phyloP scores from a whole-genome alignment of 495 filamentous ascomycete species.

The Penicillium angulare region DNA sequence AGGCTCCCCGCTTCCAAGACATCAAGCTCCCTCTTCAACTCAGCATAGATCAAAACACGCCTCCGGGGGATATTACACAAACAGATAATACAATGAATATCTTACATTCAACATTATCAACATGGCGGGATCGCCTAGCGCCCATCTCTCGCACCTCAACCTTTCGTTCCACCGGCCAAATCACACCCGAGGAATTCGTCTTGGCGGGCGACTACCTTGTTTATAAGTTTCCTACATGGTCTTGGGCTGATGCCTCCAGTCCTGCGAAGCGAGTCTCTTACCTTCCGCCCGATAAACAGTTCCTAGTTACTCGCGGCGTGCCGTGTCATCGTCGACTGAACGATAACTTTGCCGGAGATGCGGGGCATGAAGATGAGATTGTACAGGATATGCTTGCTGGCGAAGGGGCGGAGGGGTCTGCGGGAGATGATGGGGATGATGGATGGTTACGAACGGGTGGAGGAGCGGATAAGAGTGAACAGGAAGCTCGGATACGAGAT shows the following conservation, averaged over 20 bases:
- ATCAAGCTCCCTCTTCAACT: no score
- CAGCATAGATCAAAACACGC: no score
- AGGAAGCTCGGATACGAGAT: constrained; percentile 72
- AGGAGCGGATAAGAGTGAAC: constrained; percentile 46
- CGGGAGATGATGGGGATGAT: constrained; percentile 67
- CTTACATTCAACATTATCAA: constrained; percentile 79
- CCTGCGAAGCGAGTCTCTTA: constrained; percentile 73
- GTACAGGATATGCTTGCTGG: constrained; percentile 74
- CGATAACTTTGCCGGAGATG: constrained; percentile 87
- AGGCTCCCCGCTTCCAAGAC: constrained; percentile 10
- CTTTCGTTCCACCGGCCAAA: constrained; percentile 88
- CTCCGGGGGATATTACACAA: no score
- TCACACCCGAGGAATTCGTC: constrained; percentile 97
- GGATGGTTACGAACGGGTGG: constrained; percentile 91
- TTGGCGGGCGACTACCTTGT: constrained; percentile 96
- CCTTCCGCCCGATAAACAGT: constrained; percentile 91
- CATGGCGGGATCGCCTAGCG: constrained; percentile 83
- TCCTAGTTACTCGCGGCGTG: constrained; percentile 88
- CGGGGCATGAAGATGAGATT: constrained; percentile 77
- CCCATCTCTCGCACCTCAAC: constrained; percentile 86
- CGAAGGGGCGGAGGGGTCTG: constrained; percentile 47
- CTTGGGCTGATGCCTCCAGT: constrained; percentile 87
- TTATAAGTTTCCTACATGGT: constrained; percentile 99
- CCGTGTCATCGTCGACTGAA: constrained; percentile 89
- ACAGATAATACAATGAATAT: constrained; percentile 49